These are phyloP conservation scores for Cyphellophora attinorum DNA, from an alignment of 2,329 filamentous ascomycete genomes.

Conservation along the genomic window DNA sequence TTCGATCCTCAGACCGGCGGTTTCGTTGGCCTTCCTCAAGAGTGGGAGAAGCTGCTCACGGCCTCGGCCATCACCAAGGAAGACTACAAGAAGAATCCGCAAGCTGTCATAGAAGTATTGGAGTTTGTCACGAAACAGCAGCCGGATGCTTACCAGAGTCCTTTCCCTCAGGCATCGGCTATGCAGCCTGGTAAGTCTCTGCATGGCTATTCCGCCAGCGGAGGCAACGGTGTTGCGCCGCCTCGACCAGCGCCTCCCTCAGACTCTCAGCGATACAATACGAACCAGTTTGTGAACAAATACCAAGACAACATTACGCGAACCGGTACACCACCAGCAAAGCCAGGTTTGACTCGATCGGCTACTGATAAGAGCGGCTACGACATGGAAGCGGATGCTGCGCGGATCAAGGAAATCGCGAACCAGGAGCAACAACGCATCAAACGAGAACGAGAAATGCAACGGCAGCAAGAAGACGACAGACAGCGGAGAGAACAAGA, in stretches of 20 bases:
- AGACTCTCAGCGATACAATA: conserved; percentile 34
- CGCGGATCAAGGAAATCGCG: conserved; percentile 49
- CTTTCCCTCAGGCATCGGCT: conserved; percentile 51
- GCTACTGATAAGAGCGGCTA: conserved; percentile 35
- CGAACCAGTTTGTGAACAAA: conserved; percentile 26
- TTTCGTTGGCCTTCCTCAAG: conserved; percentile 85
- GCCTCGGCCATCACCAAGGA: conserved; percentile 97
- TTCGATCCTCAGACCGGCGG: conserved; percentile 93
- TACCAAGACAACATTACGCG: conserved; percentile 21
- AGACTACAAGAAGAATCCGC: conserved; percentile 94
- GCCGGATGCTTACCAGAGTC: conserved; percentile 48
- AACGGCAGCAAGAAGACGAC: conserved; percentile 39
- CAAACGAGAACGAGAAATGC: conserved; percentile 26
- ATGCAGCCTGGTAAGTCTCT: conserved; percentile 52
- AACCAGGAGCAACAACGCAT: conserved; percentile 36
- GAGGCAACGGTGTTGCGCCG: conserved; percentile 52
- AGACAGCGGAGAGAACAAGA: conserved; percentile 19
- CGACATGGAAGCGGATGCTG: conserved; percentile 32
- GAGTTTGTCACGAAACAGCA: conserved; percentile 62
- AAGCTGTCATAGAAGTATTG: conserved; percentile 60
- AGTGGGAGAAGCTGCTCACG: conserved; percentile 95
- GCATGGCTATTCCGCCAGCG: conserved; percentile 44
- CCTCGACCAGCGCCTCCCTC: conserved; percentile 56
- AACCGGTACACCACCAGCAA: conserved; percentile 28
- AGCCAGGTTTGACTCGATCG: conserved; percentile 46